Base-by-base conservation (phyloP, 169 alveolate species). In the Eimeria acervulina region DNA sequence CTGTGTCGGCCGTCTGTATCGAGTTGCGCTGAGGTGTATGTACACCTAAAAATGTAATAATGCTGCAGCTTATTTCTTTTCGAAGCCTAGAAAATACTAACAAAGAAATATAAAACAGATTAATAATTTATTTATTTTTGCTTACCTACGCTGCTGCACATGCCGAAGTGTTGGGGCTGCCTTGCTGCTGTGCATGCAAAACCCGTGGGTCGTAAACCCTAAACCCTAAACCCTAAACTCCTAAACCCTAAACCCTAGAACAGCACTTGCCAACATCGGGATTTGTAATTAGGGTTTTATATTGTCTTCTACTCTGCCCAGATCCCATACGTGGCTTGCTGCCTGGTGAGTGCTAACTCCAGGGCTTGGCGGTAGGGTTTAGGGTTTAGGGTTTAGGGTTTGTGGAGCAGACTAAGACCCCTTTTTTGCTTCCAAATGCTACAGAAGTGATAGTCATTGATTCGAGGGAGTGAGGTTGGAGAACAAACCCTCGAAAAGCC, bases 371-470 rank as follows among this genome's bases (percentile, higher is more conserved):
- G 83, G 28, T 70, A 33, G 83, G 83, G 83, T 33, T 70, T 70
- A 33, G 83, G 83, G 83, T 70, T 70, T 70, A 70, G 51, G 83
- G 83, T 70, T 68, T 68, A 33, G 80, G 66, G 66, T 55, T 55
- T 55, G 15, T 7, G 66, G 66, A 13, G 17, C 26, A 55, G 66
- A 12, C 12, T 7, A 12, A 47, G 55, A 40, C 80, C 2, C 2
- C 10, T 8, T 8, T 28, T 68, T 68, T 28, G 80, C 36, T 15
- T 68, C n/a, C 3, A 33, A 68, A 3, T 68, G 42, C 1, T 68
- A 15, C 80, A 13, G 15, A 55, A 23, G 17, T 19, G 26, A 13
- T 55, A 55, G 17, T 55, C 66, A 2, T 19, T 55, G n/a, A 19
- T 4, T 55, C 26, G 66, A 19, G 26, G 66, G n/a, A 7, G 66